phyloP scores from a whole-genome alignment of 331 rosid species.

The Saraca asoca region DNA sequence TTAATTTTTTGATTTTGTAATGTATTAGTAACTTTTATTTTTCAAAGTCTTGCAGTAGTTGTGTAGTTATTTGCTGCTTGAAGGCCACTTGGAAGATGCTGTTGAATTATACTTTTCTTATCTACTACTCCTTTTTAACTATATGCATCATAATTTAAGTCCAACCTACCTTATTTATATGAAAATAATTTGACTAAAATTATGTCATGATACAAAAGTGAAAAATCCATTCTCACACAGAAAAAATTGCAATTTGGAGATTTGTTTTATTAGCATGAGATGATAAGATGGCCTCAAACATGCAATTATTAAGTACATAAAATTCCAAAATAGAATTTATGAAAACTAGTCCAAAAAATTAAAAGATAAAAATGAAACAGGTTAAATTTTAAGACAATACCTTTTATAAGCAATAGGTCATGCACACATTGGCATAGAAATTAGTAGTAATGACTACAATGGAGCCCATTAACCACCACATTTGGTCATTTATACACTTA shows the following conservation, averaged over 20 bases:
- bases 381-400: slow-evolving; percentile 24
- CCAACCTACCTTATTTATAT: too few species aligned
- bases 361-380: neutral
- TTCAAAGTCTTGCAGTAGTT: too few species aligned
- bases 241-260: neutral
- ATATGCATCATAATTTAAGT: too few species aligned
- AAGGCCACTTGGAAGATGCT: too few species aligned
- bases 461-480: slow-evolving; percentile 60
- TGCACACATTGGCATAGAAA: slow-evolving; percentile 70
- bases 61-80: too few species aligned
- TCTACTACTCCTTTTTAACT: too few species aligned
- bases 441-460: slow-evolving; percentile 71
- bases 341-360: neutral
- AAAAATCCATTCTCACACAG: too few species aligned
- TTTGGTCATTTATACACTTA: slow-evolving; percentile 53
- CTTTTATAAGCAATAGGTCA: slow-evolving; percentile 62
- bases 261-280: slow-evolving; percentile 22
- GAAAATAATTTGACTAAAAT: too few species aligned
- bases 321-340: neutral
- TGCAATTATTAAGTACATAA: neutral
- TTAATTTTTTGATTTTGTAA: too few species aligned
- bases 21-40: too few species aligned
- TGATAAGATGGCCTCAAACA: neutral
- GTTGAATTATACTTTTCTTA: too few species aligned
- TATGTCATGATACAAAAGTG: too few species aligned